Evolutionary conservation across 2,329 filamentous ascomycete species (phyloP).

Genomic region (Neurospora sp.): DNA sequence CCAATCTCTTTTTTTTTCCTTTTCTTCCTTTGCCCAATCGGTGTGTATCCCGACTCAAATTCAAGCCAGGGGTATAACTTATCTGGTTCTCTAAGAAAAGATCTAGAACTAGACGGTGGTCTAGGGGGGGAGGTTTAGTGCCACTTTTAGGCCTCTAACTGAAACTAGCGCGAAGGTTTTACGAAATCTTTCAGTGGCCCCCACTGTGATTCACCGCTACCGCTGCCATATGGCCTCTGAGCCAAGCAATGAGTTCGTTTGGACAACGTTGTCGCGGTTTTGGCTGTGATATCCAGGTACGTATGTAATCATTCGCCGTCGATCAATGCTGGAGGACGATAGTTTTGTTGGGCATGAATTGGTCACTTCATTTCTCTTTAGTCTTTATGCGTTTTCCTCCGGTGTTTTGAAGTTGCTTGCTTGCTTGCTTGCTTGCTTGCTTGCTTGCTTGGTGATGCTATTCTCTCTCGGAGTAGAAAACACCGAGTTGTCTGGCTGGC

Average conservation of each 20-base stretch:
- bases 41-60: not conserved
- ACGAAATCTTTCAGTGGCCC: not conserved
- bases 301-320: not conserved
- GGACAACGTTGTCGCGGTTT: not conserved
- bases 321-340: not conserved
- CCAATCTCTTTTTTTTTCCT: not conserved
- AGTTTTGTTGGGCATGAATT: not conserved
- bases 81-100: not conserved
- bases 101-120: not conserved
- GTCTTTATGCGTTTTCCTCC: not conserved
- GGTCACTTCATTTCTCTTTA: not conserved
- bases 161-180: not conserved
- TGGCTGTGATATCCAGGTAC: not conserved
- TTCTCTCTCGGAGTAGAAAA: not conserved
- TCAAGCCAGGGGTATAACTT: not conserved
- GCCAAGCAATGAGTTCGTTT: not conserved
- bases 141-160: not conserved
- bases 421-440: too few relatives aligned
- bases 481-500: not conserved
- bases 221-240: not conserved
- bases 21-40: not conserved
- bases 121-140: not conserved
- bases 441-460: not conserved
- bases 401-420: not conserved
- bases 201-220: not conserved